Conservation (phyloP, 345 rosid genomes). For the Acer yangbiense region DNA sequence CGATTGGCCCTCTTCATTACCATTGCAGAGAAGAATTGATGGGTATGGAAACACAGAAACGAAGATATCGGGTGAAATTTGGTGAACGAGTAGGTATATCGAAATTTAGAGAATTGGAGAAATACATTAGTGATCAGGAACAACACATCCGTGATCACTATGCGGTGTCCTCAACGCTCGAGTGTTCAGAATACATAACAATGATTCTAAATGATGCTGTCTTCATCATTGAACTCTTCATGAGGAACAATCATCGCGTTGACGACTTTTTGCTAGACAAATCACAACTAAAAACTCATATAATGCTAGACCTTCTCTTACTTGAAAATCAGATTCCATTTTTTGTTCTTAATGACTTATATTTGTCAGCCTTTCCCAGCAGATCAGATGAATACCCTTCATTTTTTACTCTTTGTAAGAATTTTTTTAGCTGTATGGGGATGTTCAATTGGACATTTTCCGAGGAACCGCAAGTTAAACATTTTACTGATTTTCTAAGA, state of each 20-base stretch:
- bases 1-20: conserved; percentile 15
- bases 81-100: background rate
- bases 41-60: background rate
- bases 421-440: no score
- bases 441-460: no score
- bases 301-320: conserved; percentile 8
- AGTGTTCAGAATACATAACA: background rate
- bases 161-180: background rate
- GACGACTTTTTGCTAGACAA: conserved; percentile 22
- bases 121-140: background rate
- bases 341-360: background rate
- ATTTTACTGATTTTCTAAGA: conserved; percentile 17
- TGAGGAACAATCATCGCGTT: background rate
- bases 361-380: background rate
- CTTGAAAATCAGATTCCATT: conserved; percentile 26
- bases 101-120: background rate
- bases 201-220: conserved; percentile 6
- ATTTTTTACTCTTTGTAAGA: no score
- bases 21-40: background rate
- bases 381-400: no score
- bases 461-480: background rate
- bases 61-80: conserved; percentile 9
- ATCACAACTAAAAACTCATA: background rate
- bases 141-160: background rate
- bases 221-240: conserved; percentile 24